phyloP scores from a whole-genome alignment of 1,139 yeast species.

The Yamadazyma atlantica region DNA sequence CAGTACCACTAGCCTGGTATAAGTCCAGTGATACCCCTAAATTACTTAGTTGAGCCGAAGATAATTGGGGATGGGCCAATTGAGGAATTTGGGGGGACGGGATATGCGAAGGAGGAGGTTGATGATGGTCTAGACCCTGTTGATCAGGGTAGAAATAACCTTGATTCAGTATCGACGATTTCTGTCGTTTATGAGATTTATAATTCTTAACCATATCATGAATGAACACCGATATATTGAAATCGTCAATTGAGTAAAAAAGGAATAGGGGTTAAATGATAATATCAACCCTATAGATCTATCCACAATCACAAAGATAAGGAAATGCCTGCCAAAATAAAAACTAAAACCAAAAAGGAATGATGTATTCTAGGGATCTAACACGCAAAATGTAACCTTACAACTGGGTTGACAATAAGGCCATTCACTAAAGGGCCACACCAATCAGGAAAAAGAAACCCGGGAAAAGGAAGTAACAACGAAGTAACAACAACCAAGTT shows the following conservation, averaged over 20 bases:
- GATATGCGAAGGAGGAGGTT: conserved; percentile 1
- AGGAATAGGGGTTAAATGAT: background rate
- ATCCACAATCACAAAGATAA: background rate
- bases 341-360: background rate
- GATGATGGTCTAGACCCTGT: conserved; percentile 5
- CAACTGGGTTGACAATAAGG: background rate
- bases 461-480: background rate
- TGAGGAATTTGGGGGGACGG: background rate
- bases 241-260: background rate
- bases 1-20: background rate
- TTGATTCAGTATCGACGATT: conserved; percentile 38
- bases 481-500: too few species aligned
- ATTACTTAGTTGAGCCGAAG: background rate
- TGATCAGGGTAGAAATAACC: conserved; percentile 29
- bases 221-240: conserved; percentile 1
- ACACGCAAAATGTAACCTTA: background rate
- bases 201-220: conserved; percentile 24
- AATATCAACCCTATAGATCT: background rate
- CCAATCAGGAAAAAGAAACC: background rate
- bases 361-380: background rate
- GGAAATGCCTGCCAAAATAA: background rate
- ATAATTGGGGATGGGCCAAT: background rate
- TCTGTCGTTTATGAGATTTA: conserved; percentile 43
- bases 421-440: background rate
- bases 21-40: background rate